A percentile compares a stretch with the other conserved stretches of the same genome.
phyloP scores from a whole-genome alignment of 306 rosid genomes.

The Cicer judaicum region DNA sequence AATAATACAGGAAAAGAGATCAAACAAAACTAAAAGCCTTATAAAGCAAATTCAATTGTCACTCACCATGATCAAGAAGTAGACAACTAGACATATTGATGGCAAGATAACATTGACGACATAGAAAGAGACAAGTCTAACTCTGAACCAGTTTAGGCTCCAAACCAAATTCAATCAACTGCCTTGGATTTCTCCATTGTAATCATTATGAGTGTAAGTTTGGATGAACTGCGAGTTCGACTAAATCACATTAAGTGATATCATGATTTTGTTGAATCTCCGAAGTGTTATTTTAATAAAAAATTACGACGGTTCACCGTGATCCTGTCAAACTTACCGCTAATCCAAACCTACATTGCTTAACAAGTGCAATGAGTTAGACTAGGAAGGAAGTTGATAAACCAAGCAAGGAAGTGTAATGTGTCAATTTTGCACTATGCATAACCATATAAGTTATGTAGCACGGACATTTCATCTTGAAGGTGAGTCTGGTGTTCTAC shows the following conservation, averaged over 20 bases:
- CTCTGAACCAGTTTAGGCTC: slow-evolving; percentile 43
- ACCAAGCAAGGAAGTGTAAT: slow-evolving; percentile 16
- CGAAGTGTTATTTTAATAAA: too few species aligned
- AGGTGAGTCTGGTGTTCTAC: too few species aligned
- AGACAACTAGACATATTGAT: slow-evolving; percentile 16
- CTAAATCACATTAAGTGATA: background rate
- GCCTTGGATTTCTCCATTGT: slow-evolving; percentile 27
- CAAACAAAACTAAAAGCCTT: slow-evolving; percentile 46
- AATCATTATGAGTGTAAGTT: background rate
- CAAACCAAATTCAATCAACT: slow-evolving; percentile 42
- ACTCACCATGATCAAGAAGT: slow-evolving; percentile 43
- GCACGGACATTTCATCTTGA: slow-evolving; percentile 12
- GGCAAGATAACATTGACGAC: slow-evolving; percentile 31
- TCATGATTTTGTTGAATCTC: too few species aligned
- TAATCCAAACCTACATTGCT: background rate
- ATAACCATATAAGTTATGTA: slow-evolving; percentile 31
- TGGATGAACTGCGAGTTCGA: background rate
- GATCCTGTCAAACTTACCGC: background rate
- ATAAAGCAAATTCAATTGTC: slow-evolving; percentile 52
- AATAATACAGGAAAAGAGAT: slow-evolving; percentile 26
- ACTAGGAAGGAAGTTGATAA: slow-evolving; percentile 12
- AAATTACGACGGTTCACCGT: background rate
- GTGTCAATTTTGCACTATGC: slow-evolving; percentile 26
- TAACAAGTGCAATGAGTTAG: background rate
- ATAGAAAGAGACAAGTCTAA: slow-evolving; percentile 45